Base-by-base conservation (phyloP, 1,139 yeast species). In the Lodderomyces theae region DNA sequence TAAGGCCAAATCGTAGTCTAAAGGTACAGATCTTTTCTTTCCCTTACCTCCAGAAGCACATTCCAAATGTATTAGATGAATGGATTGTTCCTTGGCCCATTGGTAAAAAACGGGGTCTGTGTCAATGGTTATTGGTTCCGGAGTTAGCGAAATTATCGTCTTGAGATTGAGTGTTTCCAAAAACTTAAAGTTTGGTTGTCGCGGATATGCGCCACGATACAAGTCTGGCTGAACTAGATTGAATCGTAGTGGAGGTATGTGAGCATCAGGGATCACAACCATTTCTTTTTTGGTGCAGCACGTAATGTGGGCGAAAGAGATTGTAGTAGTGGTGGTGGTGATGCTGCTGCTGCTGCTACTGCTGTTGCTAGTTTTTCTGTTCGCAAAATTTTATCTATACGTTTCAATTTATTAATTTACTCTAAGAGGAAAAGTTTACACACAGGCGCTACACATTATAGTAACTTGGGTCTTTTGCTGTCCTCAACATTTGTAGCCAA, bases 141-240 rank as follows among this genome's bases (percentile, higher is more conserved):
- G 95, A 0, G 95, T 85, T 43, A 92, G 60, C 3, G 95, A 83
- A 9, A 92, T 69, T 39, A 92, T 82, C 8, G 92, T 85, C 54
- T 74, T 80, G 41, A 92, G 69, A 33, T 75, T 66, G 28, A 89
- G 69, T 24, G 88, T 72, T 49, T 74, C 67, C n/a, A 92, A 66
- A 55, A 84, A 92, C n/a, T 81, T 73, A 44, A 77, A 72, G 56
- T 88, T 89, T 43, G 82, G 75, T 39, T 79, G 79, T 41, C 94
- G 74, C 1, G 97, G 97, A 53, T 86, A 86, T 1, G 95, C 84
- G 0, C 97, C 97, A 38, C 97, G 68, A 54, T 81, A 86, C 4
- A 90, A 66, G 41, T 76, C 71, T 1, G 86, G 79, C 52, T 85
- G 86, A 1, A 89, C 80, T 6, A 79, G 72, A 38, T 81, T 80